A percentile compares a stretch with the other conserved stretches of the same genome.
Evolutionary conservation across 495 filamentous ascomycete genomes (phyloP).

Genomic region (Clavariopsis aquatica): DNA sequence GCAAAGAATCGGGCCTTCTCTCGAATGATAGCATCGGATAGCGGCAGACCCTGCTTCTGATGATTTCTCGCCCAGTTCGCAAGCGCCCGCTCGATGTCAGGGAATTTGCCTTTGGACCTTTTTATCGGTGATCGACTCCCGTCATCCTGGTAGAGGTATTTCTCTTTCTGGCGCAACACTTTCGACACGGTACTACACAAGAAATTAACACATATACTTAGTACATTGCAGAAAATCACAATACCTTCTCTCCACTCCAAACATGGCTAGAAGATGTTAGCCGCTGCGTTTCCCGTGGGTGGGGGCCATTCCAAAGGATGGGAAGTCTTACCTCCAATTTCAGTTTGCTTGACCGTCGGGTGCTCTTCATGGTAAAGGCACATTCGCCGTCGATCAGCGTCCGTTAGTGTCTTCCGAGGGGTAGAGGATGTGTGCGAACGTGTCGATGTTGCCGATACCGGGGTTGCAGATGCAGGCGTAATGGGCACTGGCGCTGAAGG

Average conservation of each 20-base stretch:
- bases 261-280: conserved; percentile 65
- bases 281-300: neutral
- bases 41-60: conserved; percentile 69
- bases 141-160: conserved; percentile 89
- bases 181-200: conserved; percentile 88
- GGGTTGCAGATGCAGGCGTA: conserved; percentile 45
- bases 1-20: conserved; percentile 89
- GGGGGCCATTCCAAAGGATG: conserved; percentile 18
- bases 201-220: conserved; percentile 25
- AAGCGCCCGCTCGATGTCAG: conserved; percentile 93
- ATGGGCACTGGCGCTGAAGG: conserved; percentile 46
- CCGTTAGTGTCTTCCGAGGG: conserved; percentile 86
- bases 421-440: conserved; percentile 55
- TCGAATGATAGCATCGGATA: conserved; percentile 81
- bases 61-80: conserved; percentile 84
- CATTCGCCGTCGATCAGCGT: conserved; percentile 89
- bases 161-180: conserved; percentile 92
- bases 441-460: conserved; percentile 49
- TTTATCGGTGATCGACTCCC: conserved; percentile 86
- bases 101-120: conserved; percentile 84
- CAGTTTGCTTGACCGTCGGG: conserved; percentile 93
- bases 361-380: conserved; percentile 94
- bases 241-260: conserved; percentile 98
- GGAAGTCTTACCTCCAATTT: conserved; percentile 78
- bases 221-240: conserved; percentile 23